These are phyloP conservation scores for Podospora fimiseda DNA, from an alignment of 495 filamentous ascomycete genomes.

Conservation along the genomic window DNA sequence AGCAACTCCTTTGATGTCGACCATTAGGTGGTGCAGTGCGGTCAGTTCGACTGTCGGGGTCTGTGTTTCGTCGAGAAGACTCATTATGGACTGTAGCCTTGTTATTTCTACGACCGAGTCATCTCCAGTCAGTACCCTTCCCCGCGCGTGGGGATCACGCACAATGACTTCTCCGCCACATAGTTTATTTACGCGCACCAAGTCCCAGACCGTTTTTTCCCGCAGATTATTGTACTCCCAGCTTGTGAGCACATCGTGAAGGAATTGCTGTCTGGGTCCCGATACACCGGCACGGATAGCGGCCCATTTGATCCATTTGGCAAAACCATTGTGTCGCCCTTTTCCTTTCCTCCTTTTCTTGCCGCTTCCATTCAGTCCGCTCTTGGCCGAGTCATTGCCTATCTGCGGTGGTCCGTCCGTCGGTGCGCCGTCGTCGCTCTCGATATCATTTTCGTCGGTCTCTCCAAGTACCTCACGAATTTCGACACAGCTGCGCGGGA, in stretches of 20 bases:
- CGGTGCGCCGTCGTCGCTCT: slow-evolving; percentile 28
- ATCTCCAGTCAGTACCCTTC: slow-evolving; percentile 79
- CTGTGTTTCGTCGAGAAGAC: slow-evolving; percentile 76
- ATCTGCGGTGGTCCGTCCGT: slow-evolving; percentile 20
- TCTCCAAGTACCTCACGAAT: slow-evolving; percentile 67
- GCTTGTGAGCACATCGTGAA: slow-evolving; percentile 85
- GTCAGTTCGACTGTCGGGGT: slow-evolving; percentile 58
- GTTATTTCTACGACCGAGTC: slow-evolving; percentile 91
- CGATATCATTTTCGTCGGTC: slow-evolving; percentile 41
- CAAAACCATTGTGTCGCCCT: slow-evolving; percentile 19
- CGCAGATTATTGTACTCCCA: slow-evolving; percentile 71
- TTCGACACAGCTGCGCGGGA: slow-evolving; percentile 87
- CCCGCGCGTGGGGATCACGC: slow-evolving; percentile 73
- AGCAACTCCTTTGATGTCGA: slow-evolving; percentile 74
- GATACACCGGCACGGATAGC: slow-evolving; percentile 32
- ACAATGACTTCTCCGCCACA: slow-evolving; percentile 90
- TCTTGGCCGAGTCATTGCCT: slow-evolving; percentile 43
- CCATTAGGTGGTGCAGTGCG: slow-evolving; percentile 73
- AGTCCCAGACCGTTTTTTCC: slow-evolving; percentile 87
- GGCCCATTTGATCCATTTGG: slow-evolving; percentile 28
- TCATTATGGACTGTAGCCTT: slow-evolving; percentile 90
- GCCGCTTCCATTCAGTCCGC: slow-evolving; percentile 25
- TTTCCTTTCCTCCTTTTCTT: slow-evolving; percentile 29
- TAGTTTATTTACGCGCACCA: slow-evolving; percentile 89
- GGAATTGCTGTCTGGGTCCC: slow-evolving; percentile 72